Evolutionary conservation across 371 early-diverging fungal genomes (phyloP), one percentile per base, ranked within the genome.

Genomic region (Mucor piriformis): DNA sequence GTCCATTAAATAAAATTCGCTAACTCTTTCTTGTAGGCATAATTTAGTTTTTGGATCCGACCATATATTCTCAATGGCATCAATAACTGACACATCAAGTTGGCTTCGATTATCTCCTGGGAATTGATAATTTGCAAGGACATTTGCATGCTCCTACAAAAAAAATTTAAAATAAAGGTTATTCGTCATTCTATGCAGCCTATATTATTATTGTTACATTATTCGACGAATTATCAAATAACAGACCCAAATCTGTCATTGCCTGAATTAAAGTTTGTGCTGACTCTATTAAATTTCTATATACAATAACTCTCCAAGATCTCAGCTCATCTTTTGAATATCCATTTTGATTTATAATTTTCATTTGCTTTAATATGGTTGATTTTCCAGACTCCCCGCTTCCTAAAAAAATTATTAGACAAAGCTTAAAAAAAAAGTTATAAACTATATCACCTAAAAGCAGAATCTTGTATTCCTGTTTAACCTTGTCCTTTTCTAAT

Each of bases 351-450:
- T 95, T 91, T 60, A 96, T 91, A 61, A 96, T 88, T 66, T 92
- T 93, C 92, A 95, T 93, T 71, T 95, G 95, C 54, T 95, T 95
- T 23, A 94, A 87, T 54, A 95, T 89, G 29, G 95, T 95, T 33
- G 91, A 88, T 70, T 94, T 94, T 56, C 95, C 95, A 20, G 92
- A 92, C 73, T 95, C 95, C 50, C 93, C 94, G 62, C 89, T 88
- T 18, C 94, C 91, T 76, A 44, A 13, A 32, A 23, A 24, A 23
- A 2, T 25, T 18, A 6, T 6, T 46, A 24, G 13, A 23, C n/a
- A n/a, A 53, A 73, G 73, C 8, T 90, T 81, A 83, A 61, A 80
- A 81, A 37, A 13, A 12, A 2, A n/a, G 18, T 20, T 6, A 3
- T 6, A 20, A 15, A 23, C 25, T 16, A 20, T 42, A 25, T 59